phyloP scores from a whole-genome alignment of 805 yeast genomes.

The Vanderwaltozyma tropicalis region DNA sequence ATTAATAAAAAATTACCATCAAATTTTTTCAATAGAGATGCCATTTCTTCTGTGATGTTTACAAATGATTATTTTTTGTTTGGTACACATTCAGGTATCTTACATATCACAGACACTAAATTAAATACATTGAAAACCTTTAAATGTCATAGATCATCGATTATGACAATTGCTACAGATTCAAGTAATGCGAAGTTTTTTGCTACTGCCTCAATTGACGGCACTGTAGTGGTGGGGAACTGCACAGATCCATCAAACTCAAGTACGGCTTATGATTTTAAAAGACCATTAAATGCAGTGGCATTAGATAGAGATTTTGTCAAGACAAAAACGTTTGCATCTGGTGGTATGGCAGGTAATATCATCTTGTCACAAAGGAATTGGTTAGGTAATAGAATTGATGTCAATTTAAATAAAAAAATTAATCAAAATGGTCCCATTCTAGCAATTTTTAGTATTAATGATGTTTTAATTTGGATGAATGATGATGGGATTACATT shows the following conservation, averaged over 20 bases:
- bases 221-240: constrained; percentile 77
- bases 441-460: constrained; percentile 51
- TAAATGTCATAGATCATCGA: constrained; percentile 78
- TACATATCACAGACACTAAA: constrained; percentile 50
- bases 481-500: constrained; percentile 70
- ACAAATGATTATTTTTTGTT: constrained; percentile 55
- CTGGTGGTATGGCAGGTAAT: constrained; percentile 87
- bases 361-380: constrained; percentile 63
- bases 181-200: constrained; percentile 58
- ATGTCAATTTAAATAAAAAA: constrained; percentile 48
- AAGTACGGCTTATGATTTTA: constrained; percentile 67
- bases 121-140: constrained; percentile 57
- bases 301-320: constrained; percentile 64
- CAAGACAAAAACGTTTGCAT: constrained; percentile 53
- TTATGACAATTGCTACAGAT: constrained; percentile 46
- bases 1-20: constrained; percentile 54
- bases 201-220: constrained; percentile 90
- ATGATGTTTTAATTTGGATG: constrained; percentile 69
- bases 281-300: constrained; percentile 81
- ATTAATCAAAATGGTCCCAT: constrained; percentile 46
- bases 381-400: constrained; percentile 81
- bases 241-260: constrained; percentile 42
- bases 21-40: constrained; percentile 62
- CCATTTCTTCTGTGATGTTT: constrained; percentile 61
- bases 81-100: constrained; percentile 83